Percentiles rank a stretch among this genome's conserved stretches.
phyloP scores from a whole-genome alignment of 371 early-diverging fungal species.

The Entomophthora muscae region DNA sequence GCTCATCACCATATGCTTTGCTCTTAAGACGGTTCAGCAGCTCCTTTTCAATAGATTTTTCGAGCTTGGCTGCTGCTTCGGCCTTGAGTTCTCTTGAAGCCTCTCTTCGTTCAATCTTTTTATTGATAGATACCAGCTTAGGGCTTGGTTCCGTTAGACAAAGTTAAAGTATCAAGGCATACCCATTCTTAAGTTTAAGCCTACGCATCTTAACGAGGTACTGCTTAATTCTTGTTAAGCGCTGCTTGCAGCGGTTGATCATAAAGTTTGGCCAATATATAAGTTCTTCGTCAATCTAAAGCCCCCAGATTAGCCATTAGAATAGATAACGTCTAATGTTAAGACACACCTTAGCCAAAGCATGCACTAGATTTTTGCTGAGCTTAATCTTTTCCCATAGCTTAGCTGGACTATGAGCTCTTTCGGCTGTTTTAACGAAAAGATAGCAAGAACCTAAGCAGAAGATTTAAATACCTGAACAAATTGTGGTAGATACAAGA shows the following conservation, averaged over 20 bases:
- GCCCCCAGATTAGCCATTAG: too few relatives aligned
- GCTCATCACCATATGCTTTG: slow-evolving; percentile 86
- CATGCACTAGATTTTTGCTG: slow-evolving; percentile 82
- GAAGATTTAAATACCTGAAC: too few relatives aligned
- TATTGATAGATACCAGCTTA: slow-evolving; percentile 73
- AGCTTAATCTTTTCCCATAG: slow-evolving; percentile 94
- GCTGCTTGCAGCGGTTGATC: slow-evolving; percentile 96
- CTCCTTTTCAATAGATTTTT: slow-evolving; percentile 94
- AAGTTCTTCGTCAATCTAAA: slow-evolving; percentile 81
- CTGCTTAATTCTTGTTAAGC: slow-evolving; percentile 93
- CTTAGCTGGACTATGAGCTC: slow-evolving; percentile 86
- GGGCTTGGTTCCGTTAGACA: too few relatives aligned
- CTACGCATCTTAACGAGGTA: slow-evolving; percentile 89
- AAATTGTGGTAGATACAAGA: too few relatives aligned
- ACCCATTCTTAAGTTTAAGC: slow-evolving; percentile 67
- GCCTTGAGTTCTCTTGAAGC: slow-evolving; percentile 81
- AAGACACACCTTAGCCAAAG: slow-evolving; percentile 51
- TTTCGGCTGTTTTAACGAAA: slow-evolving; percentile 96
- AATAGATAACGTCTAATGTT: too few relatives aligned
- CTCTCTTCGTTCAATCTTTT: slow-evolving; percentile 89
- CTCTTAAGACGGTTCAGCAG: slow-evolving; percentile 83
- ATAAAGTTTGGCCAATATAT: slow-evolving; percentile 86
- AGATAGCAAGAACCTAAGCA: slow-evolving; percentile 57
- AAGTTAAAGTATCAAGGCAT: slow-evolving; percentile 17
- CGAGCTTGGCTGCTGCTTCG: slow-evolving; percentile 84